Evolutionary conservation across 495 filamentous ascomycete genomes (phyloP), one percentile per base, ranked within the genome.

Genomic region (Neurospora sp.): DNA sequence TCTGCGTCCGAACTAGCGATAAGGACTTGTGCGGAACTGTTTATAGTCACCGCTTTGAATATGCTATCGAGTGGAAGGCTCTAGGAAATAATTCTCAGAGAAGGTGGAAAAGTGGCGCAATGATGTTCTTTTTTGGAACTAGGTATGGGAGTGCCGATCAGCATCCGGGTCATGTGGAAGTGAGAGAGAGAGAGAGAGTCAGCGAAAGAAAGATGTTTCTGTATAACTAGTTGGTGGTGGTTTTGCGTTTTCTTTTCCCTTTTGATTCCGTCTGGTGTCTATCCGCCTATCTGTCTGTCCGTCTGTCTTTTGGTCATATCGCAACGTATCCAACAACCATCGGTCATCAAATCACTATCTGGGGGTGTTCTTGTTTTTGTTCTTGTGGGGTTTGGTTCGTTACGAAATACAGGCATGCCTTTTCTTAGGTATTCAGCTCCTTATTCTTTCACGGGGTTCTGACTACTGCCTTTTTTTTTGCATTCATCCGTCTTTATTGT

Each of bases 161-260:
- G 53, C 12, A 66, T 16, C 9, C 14, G 11, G 53, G 27, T 66
- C 53, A 66, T 35, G 53, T 66, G 53, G 27, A 66, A 35, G 22
- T 35, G 31, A 18, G 48, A 31, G 8, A 35, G 53, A 66, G 41
- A 18, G 41, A 18, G 16, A 44, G 5, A 20, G 53, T 31, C 53
- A 66, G 53, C 27, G 53, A 31, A 66, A 37, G 53, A 66, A 66
- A 35, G 22, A 53, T 46, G 18, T 70, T 44, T 69, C 66, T 78
- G 76, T 78, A 76, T 59, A 74, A 78, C 71, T 76, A 76, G 70
- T 66, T 73, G 72, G 72, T 68, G 48, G 71, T 16, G 69, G 68
- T 73, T 69, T 73, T 73, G 14, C 69, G 20, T 70, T 39, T 42
- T 14, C 10, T 16, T 69, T 38, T 74, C 18, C 53, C 27, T 14